These are phyloP conservation scores for Acanthamoeba triangularis DNA, from an alignment of 208 protist species.

Conservation along the genomic window DNA sequence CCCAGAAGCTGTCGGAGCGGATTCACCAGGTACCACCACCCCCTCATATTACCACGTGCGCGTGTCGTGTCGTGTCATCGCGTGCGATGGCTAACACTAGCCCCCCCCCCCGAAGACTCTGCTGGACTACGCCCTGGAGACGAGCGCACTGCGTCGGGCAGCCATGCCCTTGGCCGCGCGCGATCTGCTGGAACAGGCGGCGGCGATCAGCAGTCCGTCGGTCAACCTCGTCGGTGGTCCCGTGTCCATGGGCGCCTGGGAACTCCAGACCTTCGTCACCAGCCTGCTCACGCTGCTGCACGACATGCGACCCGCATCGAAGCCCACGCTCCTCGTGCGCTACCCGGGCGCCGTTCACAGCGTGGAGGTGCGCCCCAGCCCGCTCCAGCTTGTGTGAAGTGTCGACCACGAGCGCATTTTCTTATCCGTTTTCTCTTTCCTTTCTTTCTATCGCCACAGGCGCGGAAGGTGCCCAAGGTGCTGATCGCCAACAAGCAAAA, in stretches of 20 bases:
- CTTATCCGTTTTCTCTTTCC: neutral
- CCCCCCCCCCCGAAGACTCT: neutral
- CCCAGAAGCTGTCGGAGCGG: slow-evolving; percentile 10
- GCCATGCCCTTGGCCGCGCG: neutral
- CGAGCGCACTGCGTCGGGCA: slow-evolving; percentile 4
- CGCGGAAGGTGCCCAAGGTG: slow-evolving; percentile 14
- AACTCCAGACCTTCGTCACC: slow-evolving; percentile 39
- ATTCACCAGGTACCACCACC: neutral
- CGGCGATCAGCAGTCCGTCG: slow-evolving; percentile 24
- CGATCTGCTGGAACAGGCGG: neutral
- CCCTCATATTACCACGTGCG: neutral
- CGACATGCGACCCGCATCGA: neutral
- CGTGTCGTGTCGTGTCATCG: neutral
- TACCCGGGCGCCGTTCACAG: neutral
- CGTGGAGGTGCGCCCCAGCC: neutral
- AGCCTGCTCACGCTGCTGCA: slow-evolving; percentile 12
- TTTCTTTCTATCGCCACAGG: neutral
- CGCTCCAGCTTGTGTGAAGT: neutral
- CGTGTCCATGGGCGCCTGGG: slow-evolving; percentile 51
- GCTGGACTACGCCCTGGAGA: slow-evolving; percentile 66
- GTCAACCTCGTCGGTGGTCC: slow-evolving; percentile 45
- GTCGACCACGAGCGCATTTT: neutral
- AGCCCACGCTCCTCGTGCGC: neutral
- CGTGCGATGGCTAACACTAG: neutral
- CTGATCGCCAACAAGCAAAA: slow-evolving; percentile 53